Percentiles rank a stretch among this genome's conserved stretches.
These are phyloP conservation scores for Echria macrotheca DNA, from an alignment of 495 filamentous ascomycete species.

Conservation along the genomic window DNA sequence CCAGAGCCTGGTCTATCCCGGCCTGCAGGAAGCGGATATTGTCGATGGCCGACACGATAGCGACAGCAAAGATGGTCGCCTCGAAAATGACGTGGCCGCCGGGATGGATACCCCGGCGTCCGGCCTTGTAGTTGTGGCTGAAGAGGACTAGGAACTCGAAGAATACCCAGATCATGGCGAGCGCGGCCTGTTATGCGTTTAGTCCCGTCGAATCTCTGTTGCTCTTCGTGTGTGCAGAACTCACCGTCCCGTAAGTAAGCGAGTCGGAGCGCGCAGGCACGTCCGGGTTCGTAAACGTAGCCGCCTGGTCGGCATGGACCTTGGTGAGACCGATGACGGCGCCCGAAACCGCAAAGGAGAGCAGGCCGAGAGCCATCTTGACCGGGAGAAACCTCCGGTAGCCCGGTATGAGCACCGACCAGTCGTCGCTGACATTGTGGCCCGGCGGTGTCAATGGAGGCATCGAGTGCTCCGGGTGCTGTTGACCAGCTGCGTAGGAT, in stretches of 20 bases:
- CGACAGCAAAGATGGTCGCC: conserved; percentile 28
- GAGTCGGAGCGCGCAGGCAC: neutral
- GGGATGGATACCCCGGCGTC: conserved; percentile 30
- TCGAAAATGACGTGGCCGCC: conserved; percentile 34
- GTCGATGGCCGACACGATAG: conserved; percentile 15
- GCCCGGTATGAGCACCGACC: neutral
- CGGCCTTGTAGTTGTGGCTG: conserved; percentile 9
- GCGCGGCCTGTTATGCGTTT: conserved; percentile 29
- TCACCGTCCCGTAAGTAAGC: neutral
- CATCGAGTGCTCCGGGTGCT: neutral
- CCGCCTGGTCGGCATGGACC: neutral
- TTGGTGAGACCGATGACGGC: neutral
- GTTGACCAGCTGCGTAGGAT: neutral
- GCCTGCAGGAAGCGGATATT: conserved; percentile 12
- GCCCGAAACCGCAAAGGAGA: neutral
- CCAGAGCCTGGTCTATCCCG: neutral
- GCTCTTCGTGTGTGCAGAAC: too few relatives aligned
- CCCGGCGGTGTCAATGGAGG: neutral
- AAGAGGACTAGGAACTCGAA: conserved; percentile 31
- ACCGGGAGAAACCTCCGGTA: neutral
- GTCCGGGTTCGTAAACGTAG: neutral
- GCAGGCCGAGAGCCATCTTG: neutral
- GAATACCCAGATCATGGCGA: conserved; percentile 31
- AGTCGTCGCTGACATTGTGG: neutral
- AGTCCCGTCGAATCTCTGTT: too few relatives aligned